phyloP scores from a whole-genome alignment of 768 basidiomycete genomes.

The Amanita exitialis region DNA sequence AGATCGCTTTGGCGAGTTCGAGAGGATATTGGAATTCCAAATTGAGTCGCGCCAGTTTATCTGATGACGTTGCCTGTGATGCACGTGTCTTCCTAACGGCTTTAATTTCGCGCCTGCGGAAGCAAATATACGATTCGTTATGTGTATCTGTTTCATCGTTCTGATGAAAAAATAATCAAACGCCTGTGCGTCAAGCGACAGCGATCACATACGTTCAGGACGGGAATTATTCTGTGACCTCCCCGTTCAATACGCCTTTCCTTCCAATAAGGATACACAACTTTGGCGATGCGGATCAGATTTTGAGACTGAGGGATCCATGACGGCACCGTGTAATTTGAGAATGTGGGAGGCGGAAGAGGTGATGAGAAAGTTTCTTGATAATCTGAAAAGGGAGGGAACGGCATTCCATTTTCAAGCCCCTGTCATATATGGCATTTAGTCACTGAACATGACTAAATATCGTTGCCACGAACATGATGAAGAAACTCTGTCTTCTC shows the following conservation, averaged over 20 bases:
- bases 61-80: slow-evolving; percentile 80
- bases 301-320: slow-evolving; percentile 57
- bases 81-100: slow-evolving; percentile 90
- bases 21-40: slow-evolving; percentile 63
- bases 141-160: slow-evolving; percentile 84
- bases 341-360: slow-evolving; percentile 54
- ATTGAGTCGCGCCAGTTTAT: slow-evolving; percentile 78
- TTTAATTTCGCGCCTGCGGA: slow-evolving; percentile 91
- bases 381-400: slow-evolving; percentile 67
- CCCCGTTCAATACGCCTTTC: slow-evolving; percentile 70
- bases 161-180: slow-evolving; percentile 22
- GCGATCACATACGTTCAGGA: slow-evolving; percentile 61
- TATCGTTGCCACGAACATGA: slow-evolving; percentile 45
- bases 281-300: slow-evolving; percentile 60
- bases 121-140: slow-evolving; percentile 95
- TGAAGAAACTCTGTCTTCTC: slow-evolving; percentile 86
- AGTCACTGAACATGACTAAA: background rate
- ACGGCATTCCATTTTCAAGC: slow-evolving; percentile 56
- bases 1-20: slow-evolving; percentile 59
- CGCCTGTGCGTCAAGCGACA: background rate
- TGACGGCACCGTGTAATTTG: slow-evolving; percentile 54
- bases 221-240: slow-evolving; percentile 81
- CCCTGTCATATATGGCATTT: slow-evolving; percentile 26
- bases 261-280: slow-evolving; percentile 85
- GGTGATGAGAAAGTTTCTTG: slow-evolving; percentile 55